Base-by-base conservation (phyloP, 2,329 filamentous ascomycete genomes). In the Nectriaceae sp. region DNA sequence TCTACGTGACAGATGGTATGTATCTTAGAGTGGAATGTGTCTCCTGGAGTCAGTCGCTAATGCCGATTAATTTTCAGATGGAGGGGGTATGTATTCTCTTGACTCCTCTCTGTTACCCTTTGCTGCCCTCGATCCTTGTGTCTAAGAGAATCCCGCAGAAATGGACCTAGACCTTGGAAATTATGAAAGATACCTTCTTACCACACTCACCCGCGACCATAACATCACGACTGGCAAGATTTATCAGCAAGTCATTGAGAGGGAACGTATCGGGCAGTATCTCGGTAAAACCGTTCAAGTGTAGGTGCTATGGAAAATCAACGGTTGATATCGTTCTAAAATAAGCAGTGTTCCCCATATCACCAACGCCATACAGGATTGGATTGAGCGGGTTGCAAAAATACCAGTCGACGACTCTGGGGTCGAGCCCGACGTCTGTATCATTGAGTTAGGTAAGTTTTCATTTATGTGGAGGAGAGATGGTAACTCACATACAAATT, bases 151-250 rank as follows among this genome's bases (percentile, higher is more conserved):
- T 13, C 21, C 42, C 50, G 61, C 42, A 51, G 61, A 76, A 63
- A 68, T 67, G 33, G 78, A 81, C 59, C 65, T 82, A 11, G 80
- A 83, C 60, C 71, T 83, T 38, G 80, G 80, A 18, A 81, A 82
- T 65, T 83, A 81, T 59, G 78, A 82, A 62, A 64, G 76, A 50
- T 71, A 66, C 18, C 31, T 42, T 40, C 43, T 96, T 64, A 86
- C 93, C 56, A 89, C 86, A 46, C 79, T 97, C 52, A 90, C 84
- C 8, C 79, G 86, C 53, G 91, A 96, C 61, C 90, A 93, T 76
- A 97, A 97, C 72, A 96, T 99, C 71, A 99, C 94, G 3, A 96
- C 93, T 5, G 94, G 94, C 66, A 97, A 97, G 76, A 90, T 97
- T 60, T 97, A 97, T 73, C 80, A 90, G 65, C 84, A 88, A 62